phyloP scores from a whole-genome alignment of 306 rosid genomes.

The Prunus mume region DNA sequence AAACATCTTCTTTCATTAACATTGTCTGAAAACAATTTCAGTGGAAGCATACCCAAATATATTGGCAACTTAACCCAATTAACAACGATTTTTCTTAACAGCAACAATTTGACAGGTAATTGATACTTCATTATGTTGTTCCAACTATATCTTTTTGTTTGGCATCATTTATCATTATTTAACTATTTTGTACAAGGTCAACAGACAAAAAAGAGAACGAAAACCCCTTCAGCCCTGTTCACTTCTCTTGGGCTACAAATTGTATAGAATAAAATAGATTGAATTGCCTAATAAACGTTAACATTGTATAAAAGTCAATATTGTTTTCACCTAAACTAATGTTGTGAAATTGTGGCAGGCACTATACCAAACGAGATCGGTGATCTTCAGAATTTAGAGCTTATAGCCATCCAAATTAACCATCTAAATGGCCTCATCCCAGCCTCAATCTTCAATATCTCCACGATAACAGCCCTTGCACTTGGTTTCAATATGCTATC shows the following conservation, averaged over 20 bases:
- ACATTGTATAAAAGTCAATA: too few relatives aligned
- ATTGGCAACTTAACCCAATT: slow-evolving; percentile 4
- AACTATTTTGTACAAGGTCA: too few relatives aligned
- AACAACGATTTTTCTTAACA: background rate
- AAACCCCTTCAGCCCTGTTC: too few relatives aligned
- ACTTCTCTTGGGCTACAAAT: too few relatives aligned
- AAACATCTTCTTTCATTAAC: background rate
- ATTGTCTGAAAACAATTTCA: background rate
- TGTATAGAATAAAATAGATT: too few relatives aligned
- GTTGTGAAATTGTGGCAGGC: slow-evolving; percentile 11
- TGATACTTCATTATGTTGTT: background rate
- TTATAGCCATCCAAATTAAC: background rate
- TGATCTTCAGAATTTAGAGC: background rate
- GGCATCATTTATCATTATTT: background rate
- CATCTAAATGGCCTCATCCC: slow-evolving; percentile 14
- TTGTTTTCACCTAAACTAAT: too few relatives aligned
- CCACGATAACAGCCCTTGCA: background rate
- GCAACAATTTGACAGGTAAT: background rate
- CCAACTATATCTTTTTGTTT: too few relatives aligned
- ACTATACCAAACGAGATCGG: slow-evolving; percentile 22
- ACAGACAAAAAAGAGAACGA: too few relatives aligned
- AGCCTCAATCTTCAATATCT: slow-evolving; percentile 20
- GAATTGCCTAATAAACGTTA: too few relatives aligned
- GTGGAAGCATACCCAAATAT: slow-evolving; percentile 1
- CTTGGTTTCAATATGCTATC: background rate